A percentile compares a stretch with the other conserved stretches of the same genome.
Evolutionary conservation across 2,329 filamentous ascomycete species (phyloP).

Genomic region (Penicillium sp.): DNA sequence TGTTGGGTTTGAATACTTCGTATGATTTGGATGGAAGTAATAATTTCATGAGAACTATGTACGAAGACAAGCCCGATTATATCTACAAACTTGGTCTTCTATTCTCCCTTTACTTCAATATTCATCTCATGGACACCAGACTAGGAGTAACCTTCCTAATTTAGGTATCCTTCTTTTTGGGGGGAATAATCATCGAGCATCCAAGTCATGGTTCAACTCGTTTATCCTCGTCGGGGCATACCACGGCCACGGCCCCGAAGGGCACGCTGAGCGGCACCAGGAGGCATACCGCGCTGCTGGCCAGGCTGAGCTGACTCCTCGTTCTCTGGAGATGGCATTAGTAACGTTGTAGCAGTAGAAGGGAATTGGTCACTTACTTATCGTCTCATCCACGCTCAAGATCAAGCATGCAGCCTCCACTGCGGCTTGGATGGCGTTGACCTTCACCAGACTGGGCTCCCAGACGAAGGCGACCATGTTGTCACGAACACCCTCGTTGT

Average conservation of each 20-base stretch:
- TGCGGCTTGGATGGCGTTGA: conserved; percentile 94
- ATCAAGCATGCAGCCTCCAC: conserved; percentile 96
- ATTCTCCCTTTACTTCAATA: conserved; percentile 12
- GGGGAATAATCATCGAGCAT: conserved; percentile 17
- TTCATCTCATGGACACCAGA: conserved; percentile 11
- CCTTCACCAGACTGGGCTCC: conserved; percentile 94
- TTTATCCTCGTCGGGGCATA: conserved; percentile 63
- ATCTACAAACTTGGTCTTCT: conserved; percentile 12
- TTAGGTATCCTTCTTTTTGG: conserved; percentile 14
- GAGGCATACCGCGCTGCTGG: conserved; percentile 71
- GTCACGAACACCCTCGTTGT: conserved; percentile 85
- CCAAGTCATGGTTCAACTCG: conserved; percentile 27
- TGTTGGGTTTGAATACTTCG: too few relatives aligned
- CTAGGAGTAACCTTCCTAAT: conserved; percentile 8
- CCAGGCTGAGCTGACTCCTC: conserved; percentile 87
- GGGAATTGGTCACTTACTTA: conserved; percentile 58
- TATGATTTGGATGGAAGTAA: not conserved
- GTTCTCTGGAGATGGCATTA: conserved; percentile 59
- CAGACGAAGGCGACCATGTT: conserved; percentile 97
- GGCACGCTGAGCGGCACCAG: conserved; percentile 84
- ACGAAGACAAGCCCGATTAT: conserved; percentile 11
- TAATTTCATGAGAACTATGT: conserved; percentile 9
- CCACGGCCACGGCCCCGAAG: conserved; percentile 82
- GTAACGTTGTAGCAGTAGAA: not conserved
- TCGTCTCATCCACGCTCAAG: conserved; percentile 95